A percentile compares a stretch with the other conserved stretches of the same genome.
phyloP scores from a whole-genome alignment of 1,284 basidiomycete genomes.

The Jaminaea rosea region DNA sequence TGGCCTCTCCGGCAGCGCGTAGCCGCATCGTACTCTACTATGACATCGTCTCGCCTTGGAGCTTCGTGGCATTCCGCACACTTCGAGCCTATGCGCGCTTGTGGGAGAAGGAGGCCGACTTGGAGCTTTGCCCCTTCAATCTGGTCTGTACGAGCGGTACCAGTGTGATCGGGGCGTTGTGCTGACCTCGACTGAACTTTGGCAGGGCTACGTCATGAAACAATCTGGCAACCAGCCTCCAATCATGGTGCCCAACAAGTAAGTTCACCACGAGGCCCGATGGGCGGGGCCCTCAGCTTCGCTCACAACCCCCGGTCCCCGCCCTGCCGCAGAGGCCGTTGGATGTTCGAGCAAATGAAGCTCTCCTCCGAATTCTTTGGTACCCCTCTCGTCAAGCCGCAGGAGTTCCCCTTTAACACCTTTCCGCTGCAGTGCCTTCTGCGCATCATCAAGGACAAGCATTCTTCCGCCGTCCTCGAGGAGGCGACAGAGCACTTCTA shows the following conservation, averaged over 20 bases:
- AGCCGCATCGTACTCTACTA: constrained; percentile 33
- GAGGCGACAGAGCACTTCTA: constrained; percentile 16
- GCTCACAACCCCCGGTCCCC: background rate
- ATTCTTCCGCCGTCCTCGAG: constrained; percentile 7
- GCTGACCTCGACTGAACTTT: background rate
- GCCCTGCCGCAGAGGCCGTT: too few species aligned
- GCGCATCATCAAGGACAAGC: constrained; percentile 8
- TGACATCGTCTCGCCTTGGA: constrained; percentile 44
- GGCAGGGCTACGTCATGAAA: constrained; percentile 44
- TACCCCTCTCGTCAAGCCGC: constrained; percentile 18
- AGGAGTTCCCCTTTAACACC: constrained; percentile 37
- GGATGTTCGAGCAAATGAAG: too few species aligned
- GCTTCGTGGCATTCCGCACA: constrained; percentile 29
- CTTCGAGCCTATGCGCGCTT: constrained; percentile 22
- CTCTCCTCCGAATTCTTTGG: background rate
- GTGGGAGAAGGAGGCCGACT: too few species aligned
- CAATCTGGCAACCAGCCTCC: constrained; percentile 39
- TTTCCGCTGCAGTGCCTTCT: constrained; percentile 25
- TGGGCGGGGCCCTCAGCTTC: background rate
- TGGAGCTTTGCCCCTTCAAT: too few species aligned
- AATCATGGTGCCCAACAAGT: constrained; percentile 37
- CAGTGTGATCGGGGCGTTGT: too few species aligned
- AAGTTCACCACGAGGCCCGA: too few species aligned
- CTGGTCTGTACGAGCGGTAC: too few species aligned
- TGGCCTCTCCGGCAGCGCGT: too few species aligned